These are phyloP conservation scores for Boletus rufocinnamomeus DNA, from an alignment of 768 basidiomycete species.

Conservation along the genomic window DNA sequence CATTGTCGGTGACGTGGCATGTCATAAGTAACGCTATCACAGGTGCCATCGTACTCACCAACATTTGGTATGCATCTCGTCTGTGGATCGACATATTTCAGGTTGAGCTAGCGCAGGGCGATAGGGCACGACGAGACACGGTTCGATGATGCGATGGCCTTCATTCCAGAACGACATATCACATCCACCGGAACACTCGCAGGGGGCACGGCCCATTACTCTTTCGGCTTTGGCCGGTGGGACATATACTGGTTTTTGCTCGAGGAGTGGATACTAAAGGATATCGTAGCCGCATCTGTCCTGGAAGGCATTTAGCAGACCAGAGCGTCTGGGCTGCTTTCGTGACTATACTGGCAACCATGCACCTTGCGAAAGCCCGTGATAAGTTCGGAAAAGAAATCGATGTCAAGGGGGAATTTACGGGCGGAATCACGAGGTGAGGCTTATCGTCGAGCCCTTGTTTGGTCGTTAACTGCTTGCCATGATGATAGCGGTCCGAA, in stretches of 20 bases:
- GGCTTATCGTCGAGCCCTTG: not conserved
- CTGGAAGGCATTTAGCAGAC: constrained; percentile 38
- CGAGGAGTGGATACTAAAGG: not conserved
- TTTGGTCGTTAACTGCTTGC: not conserved
- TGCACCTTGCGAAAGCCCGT: constrained; percentile 29
- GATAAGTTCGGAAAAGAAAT: constrained; percentile 37
- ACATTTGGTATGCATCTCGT: constrained; percentile 27
- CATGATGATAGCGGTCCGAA: constrained; percentile 21
- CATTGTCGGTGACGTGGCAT: not conserved
- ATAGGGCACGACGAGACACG: constrained; percentile 51
- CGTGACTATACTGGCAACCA: constrained; percentile 33
- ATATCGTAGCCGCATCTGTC: constrained; percentile 31
- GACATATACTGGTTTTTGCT: not conserved
- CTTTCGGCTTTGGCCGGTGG: constrained; percentile 34
- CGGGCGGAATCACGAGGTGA: constrained; percentile 25
- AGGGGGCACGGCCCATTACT: not conserved
- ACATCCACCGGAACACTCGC: constrained; percentile 16
- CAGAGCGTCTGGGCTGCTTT: constrained; percentile 36
- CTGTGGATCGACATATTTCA: not conserved
- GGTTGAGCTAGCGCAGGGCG: constrained; percentile 34
- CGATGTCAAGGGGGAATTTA: constrained; percentile 27
- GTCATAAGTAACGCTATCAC: not conserved
- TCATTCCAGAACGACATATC: constrained; percentile 60
- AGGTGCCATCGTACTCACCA: constrained; percentile 28
- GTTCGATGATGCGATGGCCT: constrained; percentile 53